Base-by-base conservation (phyloP, 225 moss, liverwort and hornwort species). In the Pseudoscleropodium purum region DNA sequence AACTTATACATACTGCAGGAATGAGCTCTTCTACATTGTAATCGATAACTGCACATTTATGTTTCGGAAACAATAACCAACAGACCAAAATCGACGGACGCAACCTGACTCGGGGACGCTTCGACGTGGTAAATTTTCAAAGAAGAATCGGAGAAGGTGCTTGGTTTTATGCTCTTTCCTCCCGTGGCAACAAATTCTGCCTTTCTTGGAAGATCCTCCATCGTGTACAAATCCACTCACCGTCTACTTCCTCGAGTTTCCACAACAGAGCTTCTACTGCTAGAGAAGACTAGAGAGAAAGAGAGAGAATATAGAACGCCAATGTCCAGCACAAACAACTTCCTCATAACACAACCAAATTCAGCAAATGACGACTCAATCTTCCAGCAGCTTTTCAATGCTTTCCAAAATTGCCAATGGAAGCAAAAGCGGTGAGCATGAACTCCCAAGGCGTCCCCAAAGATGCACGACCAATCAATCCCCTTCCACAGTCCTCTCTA, bases 151-250 rank as follows among this genome's bases (percentile, higher is more conserved):
- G 94, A 36, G 69, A 94, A 41, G 57, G 89, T 79, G 43, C 90
- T 90, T 23, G 94, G 94, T 52, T 91, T 92, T 13, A 94, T 59
- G 76, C 75, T 75, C 85, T 90, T 94, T 43, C 91, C 91, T 47
- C 91, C 92, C 6, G 91, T n/a, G 33, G 91, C 92, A 47, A 63
- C 47, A 59, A 91, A 92, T 18, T 91, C 92, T 68, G 90, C 79
- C 68, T 94, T 94, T 52, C 94, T 92, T 14, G 94, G 94, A 86
- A 92, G 92, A 19, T 94, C 92, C 90, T 94, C 94, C 94, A 94
- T 94, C 37, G 79, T 9, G 54, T 52, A 54, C 43, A 77, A 56
- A 37, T 49, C 66, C 83, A 79, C 62, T 61, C 75, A 75, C 64
- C 67, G 66, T 56, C 79, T 21, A 65, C 29, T 51, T 49, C 65